Evolutionary conservation across 2,329 filamentous ascomycete genomes (phyloP), one percentile per base, ranked within the genome.

Genomic region (Penicillium thymicola): DNA sequence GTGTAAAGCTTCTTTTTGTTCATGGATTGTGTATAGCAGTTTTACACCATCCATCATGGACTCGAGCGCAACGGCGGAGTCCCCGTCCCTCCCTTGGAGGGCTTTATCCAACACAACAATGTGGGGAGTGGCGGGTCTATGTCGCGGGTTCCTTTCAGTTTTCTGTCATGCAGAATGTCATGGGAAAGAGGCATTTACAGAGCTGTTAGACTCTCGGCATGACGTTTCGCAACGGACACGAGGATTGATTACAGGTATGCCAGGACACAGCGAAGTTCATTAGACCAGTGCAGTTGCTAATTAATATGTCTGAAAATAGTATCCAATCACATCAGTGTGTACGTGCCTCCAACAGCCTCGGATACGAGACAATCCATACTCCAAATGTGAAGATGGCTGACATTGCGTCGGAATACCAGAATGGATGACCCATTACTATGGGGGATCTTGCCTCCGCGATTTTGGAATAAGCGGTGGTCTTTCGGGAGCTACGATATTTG

Each of bases 401-500:
- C 69, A 56, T 54, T 60, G 56, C 62, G 59, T 55, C 55, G 65
- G 54, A 51, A 61, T 62, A 49, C 62, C 72, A 97, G 93, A 57
- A 78, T 97, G 66, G 94, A 99, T 75, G 94, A 99, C 76, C 94
- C 94, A 27, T 77, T 97, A 57, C 86, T 97, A 65, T 99, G 93
- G 93, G 94, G 93, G 18, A 85, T 91, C 36, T 78, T 99, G 4
- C 94, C 94, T 1, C 73, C 90, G 44, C 81, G 83, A 48, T 90
- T 94, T 69, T 75, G 70, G 65, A 94, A 92, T 70, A 81, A 92
- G 68, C 85, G 94, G 72, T 97, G 92, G 91, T 86, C 88, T 10
- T 82, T 99, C 53, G 94, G 90, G 25, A 95, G 92, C 67, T 90
- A 97, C 72, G 94, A 99, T 74, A 92, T 99, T 58, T 97, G 92